Evolutionary conservation across 2,329 filamentous ascomycete species (phyloP).

Genomic region (Phialocephala subalpina): DNA sequence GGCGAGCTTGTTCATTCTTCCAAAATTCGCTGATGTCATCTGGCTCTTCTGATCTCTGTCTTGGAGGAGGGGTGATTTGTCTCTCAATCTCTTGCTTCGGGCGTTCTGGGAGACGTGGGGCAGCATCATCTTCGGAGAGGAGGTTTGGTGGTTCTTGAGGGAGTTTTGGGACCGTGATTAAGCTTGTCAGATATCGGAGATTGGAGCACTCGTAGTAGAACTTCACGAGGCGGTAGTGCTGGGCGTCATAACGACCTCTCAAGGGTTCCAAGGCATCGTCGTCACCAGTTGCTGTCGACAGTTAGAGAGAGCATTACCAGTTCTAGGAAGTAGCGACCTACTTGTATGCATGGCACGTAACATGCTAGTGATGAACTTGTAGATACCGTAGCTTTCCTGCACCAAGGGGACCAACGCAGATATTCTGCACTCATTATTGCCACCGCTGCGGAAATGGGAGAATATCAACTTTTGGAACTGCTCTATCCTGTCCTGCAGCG

Average conservation of each 20-base stretch:
- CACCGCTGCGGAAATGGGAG: conserved; percentile 89
- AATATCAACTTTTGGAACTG: conserved; percentile 99
- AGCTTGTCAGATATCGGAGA: conserved; percentile 91
- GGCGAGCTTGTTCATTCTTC: conserved; percentile 89
- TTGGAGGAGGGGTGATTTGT: conserved; percentile 73
- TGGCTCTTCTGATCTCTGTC: conserved; percentile 78
- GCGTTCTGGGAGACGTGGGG: conserved; percentile 82
- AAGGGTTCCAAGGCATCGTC: conserved; percentile 91
- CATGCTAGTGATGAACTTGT: conserved; percentile 99
- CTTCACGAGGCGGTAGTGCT: conserved; percentile 94
- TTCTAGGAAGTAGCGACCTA: conserved; percentile 52
- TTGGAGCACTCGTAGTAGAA: conserved; percentile 99
- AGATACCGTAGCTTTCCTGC: conserved; percentile 98
- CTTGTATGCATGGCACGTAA: conserved; percentile 95
- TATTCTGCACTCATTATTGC: conserved; percentile 96
- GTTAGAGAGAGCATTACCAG: conserved; percentile 14
- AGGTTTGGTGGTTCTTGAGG: conserved; percentile 94
- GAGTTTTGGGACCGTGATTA: conserved; percentile 95
- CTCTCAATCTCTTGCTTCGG: conserved; percentile 78
- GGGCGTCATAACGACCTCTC: conserved; percentile 88
- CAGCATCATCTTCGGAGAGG: conserved; percentile 82
- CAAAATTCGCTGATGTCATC: conserved; percentile 98
- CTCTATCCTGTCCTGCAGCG: conserved; percentile 96
- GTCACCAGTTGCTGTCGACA: conserved; percentile 78
- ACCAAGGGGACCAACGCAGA: conserved; percentile 92